phyloP scores from a whole-genome alignment of 345 rosid genomes.

The Orychophragmus violaceus region DNA sequence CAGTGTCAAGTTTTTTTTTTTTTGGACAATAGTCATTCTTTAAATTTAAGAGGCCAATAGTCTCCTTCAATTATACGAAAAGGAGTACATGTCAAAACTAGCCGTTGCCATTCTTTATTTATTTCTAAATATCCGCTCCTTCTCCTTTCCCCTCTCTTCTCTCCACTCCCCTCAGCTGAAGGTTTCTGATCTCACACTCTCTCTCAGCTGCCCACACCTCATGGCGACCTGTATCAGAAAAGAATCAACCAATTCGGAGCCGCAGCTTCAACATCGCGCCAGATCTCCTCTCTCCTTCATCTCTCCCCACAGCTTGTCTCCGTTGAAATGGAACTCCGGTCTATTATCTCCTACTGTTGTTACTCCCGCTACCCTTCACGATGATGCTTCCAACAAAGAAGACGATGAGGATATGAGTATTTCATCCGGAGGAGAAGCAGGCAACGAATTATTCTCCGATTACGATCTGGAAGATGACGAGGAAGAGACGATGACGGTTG shows the following conservation, averaged over 20 bases:
- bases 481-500: background rate
- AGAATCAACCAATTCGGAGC: conserved; percentile 33
- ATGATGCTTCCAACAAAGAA: conserved; percentile 9
- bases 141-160: background rate
- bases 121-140: conserved; percentile 27
- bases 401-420: conserved; percentile 48
- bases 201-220: conserved; percentile 19
- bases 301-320: conserved; percentile 45
- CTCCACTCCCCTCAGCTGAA: background rate
- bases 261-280: conserved; percentile 34
- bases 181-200: background rate
- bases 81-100: conserved; percentile 40
- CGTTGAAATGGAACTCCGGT: conserved; percentile 51
- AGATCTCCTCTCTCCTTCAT: conserved; percentile 39
- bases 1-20: too few relatives aligned
- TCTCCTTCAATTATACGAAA: background rate
- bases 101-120: conserved; percentile 44
- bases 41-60: background rate
- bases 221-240: conserved; percentile 72
- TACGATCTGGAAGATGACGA: conserved; percentile 30
- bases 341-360: conserved; percentile 41
- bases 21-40: background rate
- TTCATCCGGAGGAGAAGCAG: conserved; percentile 42
- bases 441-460: conserved; percentile 37
- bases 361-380: conserved; percentile 22